A percentile compares a stretch with the other conserved stretches of the same genome.
Evolutionary conservation across 257 asterid species (phyloP).

Genomic region (Verbascum thapsus): DNA sequence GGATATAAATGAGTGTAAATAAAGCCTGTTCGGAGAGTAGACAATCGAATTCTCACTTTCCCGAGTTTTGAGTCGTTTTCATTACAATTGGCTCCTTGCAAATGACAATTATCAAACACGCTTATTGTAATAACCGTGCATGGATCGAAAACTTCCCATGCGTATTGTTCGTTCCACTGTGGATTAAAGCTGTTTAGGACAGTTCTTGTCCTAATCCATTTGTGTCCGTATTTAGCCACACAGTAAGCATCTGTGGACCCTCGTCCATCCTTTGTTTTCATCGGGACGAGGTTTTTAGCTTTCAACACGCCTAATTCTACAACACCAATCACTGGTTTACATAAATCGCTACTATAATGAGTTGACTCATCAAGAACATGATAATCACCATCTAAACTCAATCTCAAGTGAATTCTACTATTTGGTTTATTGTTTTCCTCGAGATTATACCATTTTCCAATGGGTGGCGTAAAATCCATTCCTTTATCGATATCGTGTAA

Average conservation of each 20-base stretch:
- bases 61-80: conserved; percentile 68
- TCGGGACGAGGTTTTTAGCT: conserved; percentile 67
- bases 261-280: conserved; percentile 61
- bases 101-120: conserved; percentile 73
- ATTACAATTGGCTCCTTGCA: conserved; percentile 58
- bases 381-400: conserved; percentile 84
- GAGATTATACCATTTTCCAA: conserved; percentile 71
- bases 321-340: conserved; percentile 83
- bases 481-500: conserved; percentile 66
- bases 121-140: conserved; percentile 79
- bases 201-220: conserved; percentile 90
- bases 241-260: conserved; percentile 83
- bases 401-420: conserved; percentile 74
- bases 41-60: conserved; percentile 74
- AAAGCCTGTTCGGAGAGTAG: conserved; percentile 68
- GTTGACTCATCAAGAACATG: conserved; percentile 96
- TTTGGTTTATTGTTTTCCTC: conserved; percentile 55
- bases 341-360: conserved; percentile 79
- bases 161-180: conserved; percentile 89
- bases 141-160: conserved; percentile 91
- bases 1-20: conserved; percentile 82
- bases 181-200: conserved; percentile 61
- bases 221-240: conserved; percentile 94
- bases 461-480: conserved; percentile 60
- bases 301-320: conserved; percentile 80